Evolutionary conservation across 2,329 filamentous ascomycete species (phyloP), one percentile per base, ranked within the genome.

Genomic region (Pyrenochaeta sp.): DNA sequence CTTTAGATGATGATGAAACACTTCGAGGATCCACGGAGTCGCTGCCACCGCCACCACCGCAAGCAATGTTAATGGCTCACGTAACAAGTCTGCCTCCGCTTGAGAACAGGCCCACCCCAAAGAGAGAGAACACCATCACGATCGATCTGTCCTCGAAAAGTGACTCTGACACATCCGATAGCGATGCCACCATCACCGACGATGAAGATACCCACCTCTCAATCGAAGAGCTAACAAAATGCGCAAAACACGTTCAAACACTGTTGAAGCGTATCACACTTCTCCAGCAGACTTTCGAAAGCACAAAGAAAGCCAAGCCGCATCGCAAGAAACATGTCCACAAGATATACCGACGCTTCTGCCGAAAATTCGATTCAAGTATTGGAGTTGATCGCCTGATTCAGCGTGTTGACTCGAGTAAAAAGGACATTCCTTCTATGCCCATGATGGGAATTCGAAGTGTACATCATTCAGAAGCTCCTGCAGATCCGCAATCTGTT

Each of bases 341-440:
- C 7, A 65, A 60, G 34, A 20, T 59, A 1, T 66, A 63, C 43
- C 51, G 44, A 15, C 53, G 58, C 7, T 66, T 66, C 17, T 60
- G 60, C 32, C 48, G 39, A 7, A 53, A 53, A 7, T 62, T 64
- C 21, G 62, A 63, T 24, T 47, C 46, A 0, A 37, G 51, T 7
- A 23, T 63, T 26, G n/a, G n/a, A n/a, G n/a, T n/a, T n/a, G n/a
- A n/a, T n/a, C n/a, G n/a, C n/a, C n/a, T n/a, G n/a, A n/a, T n/a
- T n/a, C n/a, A n/a, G n/a, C n/a, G n/a, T n/a, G n/a, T n/a, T n/a
- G n/a, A n/a, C n/a, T n/a, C n/a, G n/a, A n/a, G n/a, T n/a, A n/a
- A n/a, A n/a, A n/a, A n/a, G n/a, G n/a, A n/a, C n/a, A n/a, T n/a
- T n/a, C n/a, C n/a, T n/a, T n/a, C n/a, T n/a, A n/a, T n/a, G n/a